Evolutionary conservation across 208 protist genomes (phyloP).

Genomic region (Novymonas esmeraldas): DNA sequence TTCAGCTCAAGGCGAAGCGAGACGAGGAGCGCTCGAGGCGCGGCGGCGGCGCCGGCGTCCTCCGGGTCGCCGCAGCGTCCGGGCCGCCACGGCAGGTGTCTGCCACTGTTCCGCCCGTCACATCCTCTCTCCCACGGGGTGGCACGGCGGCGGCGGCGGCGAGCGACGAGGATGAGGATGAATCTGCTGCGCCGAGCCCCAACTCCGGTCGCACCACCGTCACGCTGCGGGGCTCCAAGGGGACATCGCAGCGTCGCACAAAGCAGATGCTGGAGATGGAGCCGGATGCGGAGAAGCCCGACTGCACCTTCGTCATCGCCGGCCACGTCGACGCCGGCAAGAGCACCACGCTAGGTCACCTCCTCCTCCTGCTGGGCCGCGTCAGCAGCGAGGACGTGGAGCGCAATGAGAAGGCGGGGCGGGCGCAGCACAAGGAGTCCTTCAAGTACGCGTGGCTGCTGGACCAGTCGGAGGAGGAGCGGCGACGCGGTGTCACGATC

Average conservation of each 20-base stretch:
- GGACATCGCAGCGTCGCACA: slow-evolving; percentile 32
- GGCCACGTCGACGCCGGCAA: slow-evolving; percentile 90
- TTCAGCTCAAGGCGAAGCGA: slow-evolving; percentile 33
- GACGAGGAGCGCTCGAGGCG: slow-evolving; percentile 34
- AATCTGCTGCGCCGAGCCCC: slow-evolving; percentile 14
- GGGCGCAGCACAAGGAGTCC: slow-evolving; percentile 86
- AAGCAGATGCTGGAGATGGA: slow-evolving; percentile 38
- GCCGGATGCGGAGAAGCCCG: slow-evolving; percentile 48
- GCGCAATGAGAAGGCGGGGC: slow-evolving; percentile 86
- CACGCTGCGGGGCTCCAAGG: slow-evolving; percentile 17
- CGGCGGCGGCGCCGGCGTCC: slow-evolving; percentile 19
- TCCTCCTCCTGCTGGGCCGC: slow-evolving; percentile 78
- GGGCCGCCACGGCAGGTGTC: slow-evolving; percentile 11
- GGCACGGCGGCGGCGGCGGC: too few species aligned
- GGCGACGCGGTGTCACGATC: slow-evolving; percentile 95
- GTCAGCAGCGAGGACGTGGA: slow-evolving; percentile 79
- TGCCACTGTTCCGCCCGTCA: neutral
- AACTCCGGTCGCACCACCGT: slow-evolving; percentile 8
- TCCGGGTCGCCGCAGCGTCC: slow-evolving; percentile 17
- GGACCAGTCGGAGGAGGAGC: slow-evolving; percentile 95
- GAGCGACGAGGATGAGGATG: slow-evolving; percentile 8
- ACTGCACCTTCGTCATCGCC: slow-evolving; percentile 87
- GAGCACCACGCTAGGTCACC: slow-evolving; percentile 85
- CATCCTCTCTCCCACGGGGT: too few species aligned
- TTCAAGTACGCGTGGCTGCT: slow-evolving; percentile 98